Base-by-base conservation (phyloP, 768 basidiomycete species). In the Rhodotorula sphaerocarpa region DNA sequence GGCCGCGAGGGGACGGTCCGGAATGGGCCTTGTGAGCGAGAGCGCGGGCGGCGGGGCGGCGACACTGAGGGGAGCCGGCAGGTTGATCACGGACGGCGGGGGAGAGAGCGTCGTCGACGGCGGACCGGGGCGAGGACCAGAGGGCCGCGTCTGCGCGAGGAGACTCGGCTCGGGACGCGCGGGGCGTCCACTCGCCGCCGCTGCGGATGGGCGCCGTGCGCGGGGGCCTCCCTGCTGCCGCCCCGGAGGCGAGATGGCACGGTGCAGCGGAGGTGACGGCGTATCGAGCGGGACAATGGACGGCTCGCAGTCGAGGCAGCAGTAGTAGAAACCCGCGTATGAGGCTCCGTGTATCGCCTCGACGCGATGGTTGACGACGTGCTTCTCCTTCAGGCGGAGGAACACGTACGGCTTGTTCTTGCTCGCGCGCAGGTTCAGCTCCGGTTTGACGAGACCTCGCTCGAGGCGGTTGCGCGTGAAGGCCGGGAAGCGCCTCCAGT, bases 351-450 rank as follows among this genome's bases (percentile, higher is more conserved):
- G 64, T 30, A 63, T 60, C 18, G 55, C 47, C 45, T 61, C 55
- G 39, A 39, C 39, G 62, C 85, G 83, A 77, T 92, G 88, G 75
- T 92, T 88, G 4, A 96, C 88, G 56, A 97, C 79, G 76, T 95
- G 96, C 72, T 85, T 80, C 77, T 97, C 93, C 77, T 97, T 97
- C 87, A 90, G 92, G 64, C 93, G 80, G 86, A 97, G 90, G 74
- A 96, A 97, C 34, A 91, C 83, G 51, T 74, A 76, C 52, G 73
- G 73, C 55, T 58, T 57, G 46, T 60, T 59, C 27, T 28, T 27
- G 20, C 51, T 55, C 71, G 87, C 86, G 50, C 82, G 77, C 72
- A 93, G 84, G 45, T 87, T 88, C 75, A 88, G 72, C 65, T 84
- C 81, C 0, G 90, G 89, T 72, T 82, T 79, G 73, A 84, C 82